Evolutionary conservation across 164 flowering plant genomes (phyloP).

Genomic region (Magnolia officinalis): DNA sequence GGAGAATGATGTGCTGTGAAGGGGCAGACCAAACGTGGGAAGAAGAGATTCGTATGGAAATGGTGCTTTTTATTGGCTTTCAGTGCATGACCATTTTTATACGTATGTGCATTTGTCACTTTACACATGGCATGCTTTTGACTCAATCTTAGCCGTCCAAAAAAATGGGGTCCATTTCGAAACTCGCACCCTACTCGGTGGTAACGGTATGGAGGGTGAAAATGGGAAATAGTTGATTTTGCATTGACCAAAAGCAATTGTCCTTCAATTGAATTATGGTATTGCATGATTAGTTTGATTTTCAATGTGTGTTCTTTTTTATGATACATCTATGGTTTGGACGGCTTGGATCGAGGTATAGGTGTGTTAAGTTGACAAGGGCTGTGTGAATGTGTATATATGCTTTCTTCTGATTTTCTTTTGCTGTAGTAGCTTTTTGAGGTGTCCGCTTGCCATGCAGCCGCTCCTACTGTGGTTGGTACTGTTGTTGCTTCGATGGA

Average conservation of each 20-base stretch:
- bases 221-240: too few species aligned
- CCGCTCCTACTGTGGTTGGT: neutral
- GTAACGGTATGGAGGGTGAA: too few species aligned
- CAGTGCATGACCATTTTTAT: neutral
- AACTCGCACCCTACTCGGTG: too few species aligned
- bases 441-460: neutral
- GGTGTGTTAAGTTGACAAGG: too few species aligned
- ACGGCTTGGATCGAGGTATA: neutral
- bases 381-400: too few species aligned
- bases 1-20: neutral
- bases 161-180: too few species aligned
- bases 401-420: neutral
- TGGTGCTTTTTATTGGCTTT: neutral
- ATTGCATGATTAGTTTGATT: too few species aligned
- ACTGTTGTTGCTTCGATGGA: neutral
- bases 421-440: neutral
- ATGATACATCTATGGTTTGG: neutral
- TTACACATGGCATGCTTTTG: neutral
- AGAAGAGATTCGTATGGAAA: neutral
- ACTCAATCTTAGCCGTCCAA: neutral
- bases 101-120: neutral
- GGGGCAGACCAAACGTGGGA: conserved; percentile 1
- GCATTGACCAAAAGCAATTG: too few species aligned
- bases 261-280: too few species aligned
- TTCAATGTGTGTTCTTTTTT: too few species aligned